These are phyloP conservation scores for Hericium rajendrae DNA, from an alignment of 768 basidiomycete species.

Conservation along the genomic window DNA sequence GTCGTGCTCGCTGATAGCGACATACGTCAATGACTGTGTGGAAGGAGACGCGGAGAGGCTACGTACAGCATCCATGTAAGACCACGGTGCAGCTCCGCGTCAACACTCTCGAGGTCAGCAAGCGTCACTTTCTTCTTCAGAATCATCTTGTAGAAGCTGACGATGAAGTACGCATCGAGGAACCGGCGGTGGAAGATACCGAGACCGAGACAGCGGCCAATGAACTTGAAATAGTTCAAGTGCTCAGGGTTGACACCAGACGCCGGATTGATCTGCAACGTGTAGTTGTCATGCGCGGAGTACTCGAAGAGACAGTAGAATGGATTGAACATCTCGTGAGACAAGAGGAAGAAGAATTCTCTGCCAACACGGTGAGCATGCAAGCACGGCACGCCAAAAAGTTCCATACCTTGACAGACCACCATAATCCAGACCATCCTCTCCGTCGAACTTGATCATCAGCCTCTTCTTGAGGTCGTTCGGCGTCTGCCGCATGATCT, in stretches of 20 bases:
- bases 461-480: slow-evolving; percentile 97
- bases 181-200: slow-evolving; percentile 99
- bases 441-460: slow-evolving; percentile 99
- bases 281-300: slow-evolving; percentile 99
- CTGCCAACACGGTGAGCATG: slow-evolving; percentile 30
- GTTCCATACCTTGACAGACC: slow-evolving; percentile 79
- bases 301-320: slow-evolving; percentile 99
- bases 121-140: slow-evolving; percentile 94
- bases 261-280: slow-evolving; percentile 97
- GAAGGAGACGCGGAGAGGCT: neutral
- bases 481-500: slow-evolving; percentile 98
- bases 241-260: slow-evolving; percentile 98
- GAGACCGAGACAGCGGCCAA: slow-evolving; percentile 88
- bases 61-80: slow-evolving; percentile 98
- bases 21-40: slow-evolving; percentile 6
- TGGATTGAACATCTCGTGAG: slow-evolving; percentile 99
- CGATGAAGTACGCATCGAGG: slow-evolving; percentile 98
- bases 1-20: slow-evolving; percentile 75
- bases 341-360: slow-evolving; percentile 99
- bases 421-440: slow-evolving; percentile 98
- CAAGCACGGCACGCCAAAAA: neutral
- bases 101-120: slow-evolving; percentile 91
- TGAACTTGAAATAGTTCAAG: slow-evolving; percentile 99
- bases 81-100: slow-evolving; percentile 88
- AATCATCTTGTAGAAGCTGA: slow-evolving; percentile 99